phyloP scores from a whole-genome alignment of 257 asterid species.

The Solanum chiquidenum region DNA sequence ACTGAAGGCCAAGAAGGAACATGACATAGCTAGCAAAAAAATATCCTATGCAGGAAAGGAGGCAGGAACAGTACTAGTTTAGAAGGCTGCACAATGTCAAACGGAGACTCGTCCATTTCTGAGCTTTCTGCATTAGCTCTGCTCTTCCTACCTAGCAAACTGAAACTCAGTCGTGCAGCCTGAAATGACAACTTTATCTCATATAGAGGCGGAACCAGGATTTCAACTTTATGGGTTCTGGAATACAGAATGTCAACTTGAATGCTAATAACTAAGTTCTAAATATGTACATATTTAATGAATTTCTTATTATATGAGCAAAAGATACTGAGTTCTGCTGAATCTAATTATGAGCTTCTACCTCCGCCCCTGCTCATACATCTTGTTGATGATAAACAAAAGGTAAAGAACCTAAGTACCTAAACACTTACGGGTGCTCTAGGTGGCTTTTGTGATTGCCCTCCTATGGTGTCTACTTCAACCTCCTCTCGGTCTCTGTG shows the following conservation, averaged over 20 bases:
- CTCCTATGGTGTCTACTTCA: slow-evolving; percentile 18
- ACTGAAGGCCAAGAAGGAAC: slow-evolving; percentile 19
- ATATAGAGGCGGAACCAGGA: not conserved
- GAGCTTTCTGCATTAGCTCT: slow-evolving; percentile 17
- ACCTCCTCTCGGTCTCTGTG: slow-evolving; percentile 20
- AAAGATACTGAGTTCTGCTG: not conserved
- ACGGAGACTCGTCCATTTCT: slow-evolving; percentile 15
- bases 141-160: slow-evolving; percentile 14
- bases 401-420: not conserved
- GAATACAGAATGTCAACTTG: not conserved
- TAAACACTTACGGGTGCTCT: slow-evolving; percentile 42
- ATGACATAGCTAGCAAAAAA: not conserved
- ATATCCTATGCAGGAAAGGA: not conserved
- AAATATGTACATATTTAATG: not conserved
- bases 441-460: slow-evolving; percentile 46
- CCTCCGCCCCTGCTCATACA: not conserved
- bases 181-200: not conserved
- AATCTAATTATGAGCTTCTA: not conserved
- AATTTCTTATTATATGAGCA: not conserved
- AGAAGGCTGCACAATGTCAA: slow-evolving; percentile 17
- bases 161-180: slow-evolving; percentile 3
- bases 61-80: slow-evolving; percentile 14
- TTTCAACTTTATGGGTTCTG: not conserved
- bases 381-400: not conserved
- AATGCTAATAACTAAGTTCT: not conserved